Base-by-base conservation (phyloP, 345 rosid species). In the Boechera divaricarpa region DNA sequence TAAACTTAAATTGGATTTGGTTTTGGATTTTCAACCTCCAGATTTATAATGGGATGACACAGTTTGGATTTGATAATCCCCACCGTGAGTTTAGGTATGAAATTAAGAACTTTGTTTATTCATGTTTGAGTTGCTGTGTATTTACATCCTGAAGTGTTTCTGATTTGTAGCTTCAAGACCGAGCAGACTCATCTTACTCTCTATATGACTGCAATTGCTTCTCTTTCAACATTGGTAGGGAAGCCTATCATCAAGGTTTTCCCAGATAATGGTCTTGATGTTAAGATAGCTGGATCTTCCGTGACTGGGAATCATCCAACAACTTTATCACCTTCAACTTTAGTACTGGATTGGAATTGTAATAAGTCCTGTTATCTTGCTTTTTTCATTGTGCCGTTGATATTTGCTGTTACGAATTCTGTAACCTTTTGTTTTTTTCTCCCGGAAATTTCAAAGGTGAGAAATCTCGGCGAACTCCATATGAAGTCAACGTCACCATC, bases 1-100 rank as follows among this genome's bases (percentile, higher is more conserved):
- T 12, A 24, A 15, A 61, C 56, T 53, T 26, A 7, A 9, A 54
- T 58, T 44, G 36, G 39, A 52, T 49, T 10, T 3, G 49, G 28
- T 70, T 73, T 4, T 26, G 38, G 56, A 8, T 54, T 63, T 57
- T 51, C 61, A 42, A 59, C 56, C 74, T 72, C 73, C 81, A 95
- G 99, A 88, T 95, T 47, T 85, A 89, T 70, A 88, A 95, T 80
- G 98, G 99, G 73, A 77, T 95, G 90, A 95, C 97, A 70, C 98
- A 91, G 64, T 78, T 67, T 52, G 99, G 99, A 59, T 95, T 83
- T 79, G 94, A 90, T 69, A 88, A 81, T 68, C 74, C 88, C 28
- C 78, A 63, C 29, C 77, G 5, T 58, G 90, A 86, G 33, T 95
- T 82, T 76, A 92, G 97, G 99, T 92, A 82, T 28, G 4, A 11